Percentiles rank a stretch among this genome's conserved stretches.
phyloP scores from a whole-genome alignment of 2,329 filamentous ascomycete genomes.

The Aspergillus alliaceus region DNA sequence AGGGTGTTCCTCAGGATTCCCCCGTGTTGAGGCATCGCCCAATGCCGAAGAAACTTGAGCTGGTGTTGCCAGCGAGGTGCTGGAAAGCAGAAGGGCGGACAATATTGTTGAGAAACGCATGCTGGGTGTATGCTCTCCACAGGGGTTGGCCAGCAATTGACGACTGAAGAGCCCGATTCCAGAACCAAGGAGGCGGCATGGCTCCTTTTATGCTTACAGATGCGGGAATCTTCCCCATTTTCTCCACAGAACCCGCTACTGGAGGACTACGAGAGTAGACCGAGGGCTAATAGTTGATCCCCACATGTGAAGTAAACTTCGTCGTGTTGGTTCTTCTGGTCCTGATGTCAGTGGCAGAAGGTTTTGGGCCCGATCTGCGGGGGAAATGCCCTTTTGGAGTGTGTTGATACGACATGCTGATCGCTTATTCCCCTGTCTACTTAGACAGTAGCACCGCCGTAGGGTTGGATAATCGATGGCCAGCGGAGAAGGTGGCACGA shows the following conservation, averaged over 20 bases:
- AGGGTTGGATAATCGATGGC: constrained; percentile 5
- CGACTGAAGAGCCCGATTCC: constrained; percentile 7
- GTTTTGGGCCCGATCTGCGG: constrained; percentile 6
- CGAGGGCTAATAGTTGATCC: constrained; percentile 14
- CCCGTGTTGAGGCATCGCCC: constrained; percentile 14
- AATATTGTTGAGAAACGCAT: constrained; percentile 25
- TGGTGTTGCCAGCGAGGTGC: constrained; percentile 22
- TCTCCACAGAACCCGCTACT: constrained; percentile 7
- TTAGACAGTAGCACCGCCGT: constrained; percentile 1
- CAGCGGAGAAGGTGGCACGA: constrained; percentile 6
- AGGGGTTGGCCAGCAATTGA: constrained; percentile 18
- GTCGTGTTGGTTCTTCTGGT: constrained; percentile 6
- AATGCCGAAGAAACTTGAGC: constrained; percentile 16
- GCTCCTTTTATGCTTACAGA: constrained; percentile 19
- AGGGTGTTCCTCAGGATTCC: constrained; percentile 12
- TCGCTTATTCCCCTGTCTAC: neutral
- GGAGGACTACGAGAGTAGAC: constrained; percentile 6
- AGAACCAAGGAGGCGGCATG: constrained; percentile 9
- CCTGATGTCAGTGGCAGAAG: constrained; percentile 9
- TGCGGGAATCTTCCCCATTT: constrained; percentile 7
- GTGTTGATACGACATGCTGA: constrained; percentile 7
- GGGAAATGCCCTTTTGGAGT: constrained; percentile 16
- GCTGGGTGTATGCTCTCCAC: constrained; percentile 14
- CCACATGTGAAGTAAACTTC: constrained; percentile 21
- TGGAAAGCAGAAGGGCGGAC: constrained; percentile 22